Percentiles rank a stretch among this genome's conserved stretches.
Conservation (phyloP, 2,329 filamentous ascomycete genomes). For the Myotisia sp. region DNA sequence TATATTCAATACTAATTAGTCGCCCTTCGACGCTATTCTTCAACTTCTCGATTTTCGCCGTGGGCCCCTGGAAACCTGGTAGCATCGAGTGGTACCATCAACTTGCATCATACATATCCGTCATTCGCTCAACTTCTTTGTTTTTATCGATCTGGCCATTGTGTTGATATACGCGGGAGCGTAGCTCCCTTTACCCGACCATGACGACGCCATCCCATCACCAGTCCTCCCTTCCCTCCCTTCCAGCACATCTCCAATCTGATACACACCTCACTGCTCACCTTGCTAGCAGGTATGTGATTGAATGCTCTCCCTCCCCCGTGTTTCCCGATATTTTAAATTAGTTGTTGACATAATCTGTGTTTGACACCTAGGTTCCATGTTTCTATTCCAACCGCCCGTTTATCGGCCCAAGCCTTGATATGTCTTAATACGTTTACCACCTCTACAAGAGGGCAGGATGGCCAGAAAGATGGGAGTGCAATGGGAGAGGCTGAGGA, state of each 20-base stretch:
- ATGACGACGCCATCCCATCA: conserved; percentile 46
- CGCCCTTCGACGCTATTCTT: too few species aligned
- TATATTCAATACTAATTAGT: too few species aligned
- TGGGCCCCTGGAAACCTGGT: too few species aligned
- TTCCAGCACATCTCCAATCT: conserved; percentile 55
- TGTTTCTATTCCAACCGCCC: conserved; percentile 72
- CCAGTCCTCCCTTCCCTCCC: conserved; percentile 72
- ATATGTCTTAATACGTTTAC: conserved; percentile 92
- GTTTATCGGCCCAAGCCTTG: conserved; percentile 78
- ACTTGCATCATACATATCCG: not conserved
- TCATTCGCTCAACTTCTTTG: not conserved
- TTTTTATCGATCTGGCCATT: not conserved
- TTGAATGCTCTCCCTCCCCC: not conserved
- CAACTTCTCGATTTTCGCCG: too few species aligned
- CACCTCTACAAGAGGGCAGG: conserved; percentile 69
- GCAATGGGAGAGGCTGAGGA: conserved; percentile 88
- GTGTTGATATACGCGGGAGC: not conserved
- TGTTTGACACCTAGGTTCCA: conserved; percentile 92
- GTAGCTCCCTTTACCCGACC: conserved; percentile 8
- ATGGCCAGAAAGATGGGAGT: conserved; percentile 84
- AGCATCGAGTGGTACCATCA: not conserved
- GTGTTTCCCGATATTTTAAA: conserved; percentile 7
- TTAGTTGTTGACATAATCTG: too few species aligned
- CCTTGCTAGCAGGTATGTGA: conserved; percentile 34
- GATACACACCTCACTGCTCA: conserved; percentile 39